A percentile compares a stretch with the other conserved stretches of the same genome.
These are phyloP conservation scores for Saccharomyces hybrid DNA, from an alignment of 1,139 yeast genomes.

Conservation along the genomic window DNA sequence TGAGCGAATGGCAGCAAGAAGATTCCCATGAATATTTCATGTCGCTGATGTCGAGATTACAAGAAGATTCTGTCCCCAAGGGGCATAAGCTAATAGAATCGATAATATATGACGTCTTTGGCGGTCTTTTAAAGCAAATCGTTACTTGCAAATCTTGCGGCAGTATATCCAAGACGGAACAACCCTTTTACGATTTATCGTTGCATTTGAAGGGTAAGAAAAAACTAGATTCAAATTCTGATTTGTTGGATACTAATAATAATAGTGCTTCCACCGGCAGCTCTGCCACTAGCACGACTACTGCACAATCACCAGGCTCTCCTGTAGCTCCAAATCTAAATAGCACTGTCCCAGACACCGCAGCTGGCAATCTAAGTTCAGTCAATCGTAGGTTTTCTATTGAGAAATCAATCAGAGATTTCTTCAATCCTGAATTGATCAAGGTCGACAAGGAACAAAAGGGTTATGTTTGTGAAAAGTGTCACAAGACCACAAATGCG, in stretches of 20 bases:
- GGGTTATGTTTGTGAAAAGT: conserved; percentile 82
- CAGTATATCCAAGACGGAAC: conserved; percentile 78
- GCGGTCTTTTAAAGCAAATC: conserved; percentile 77
- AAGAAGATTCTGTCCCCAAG: conserved; percentile 86
- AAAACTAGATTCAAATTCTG: conserved; percentile 33
- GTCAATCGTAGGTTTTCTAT: conserved; percentile 46
- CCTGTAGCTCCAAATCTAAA: conserved; percentile 2
- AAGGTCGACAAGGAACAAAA: conserved; percentile 57
- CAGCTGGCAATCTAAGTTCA: conserved; percentile 4
- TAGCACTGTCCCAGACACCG: not conserved
- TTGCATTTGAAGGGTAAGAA: conserved; percentile 52
- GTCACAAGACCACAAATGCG: conserved; percentile 72
- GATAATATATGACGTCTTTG: conserved; percentile 84
- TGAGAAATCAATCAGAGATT: conserved; percentile 67
- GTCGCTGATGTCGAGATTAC: conserved; percentile 80
- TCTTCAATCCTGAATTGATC: conserved; percentile 72
- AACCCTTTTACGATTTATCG: conserved; percentile 88
- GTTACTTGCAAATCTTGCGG: conserved; percentile 79
- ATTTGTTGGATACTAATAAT: not conserved
- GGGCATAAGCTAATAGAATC: conserved; percentile 76
- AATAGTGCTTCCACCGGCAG: conserved; percentile 3
- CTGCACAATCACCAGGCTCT: not conserved
- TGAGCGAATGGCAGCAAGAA: conserved; percentile 96
- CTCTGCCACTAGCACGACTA: conserved; percentile 1
- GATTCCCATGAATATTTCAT: conserved; percentile 95